These are phyloP conservation scores for Phytophthora tentaculata DNA, from an alignment of 352 stramenopile genomes.

Conservation along the genomic window DNA sequence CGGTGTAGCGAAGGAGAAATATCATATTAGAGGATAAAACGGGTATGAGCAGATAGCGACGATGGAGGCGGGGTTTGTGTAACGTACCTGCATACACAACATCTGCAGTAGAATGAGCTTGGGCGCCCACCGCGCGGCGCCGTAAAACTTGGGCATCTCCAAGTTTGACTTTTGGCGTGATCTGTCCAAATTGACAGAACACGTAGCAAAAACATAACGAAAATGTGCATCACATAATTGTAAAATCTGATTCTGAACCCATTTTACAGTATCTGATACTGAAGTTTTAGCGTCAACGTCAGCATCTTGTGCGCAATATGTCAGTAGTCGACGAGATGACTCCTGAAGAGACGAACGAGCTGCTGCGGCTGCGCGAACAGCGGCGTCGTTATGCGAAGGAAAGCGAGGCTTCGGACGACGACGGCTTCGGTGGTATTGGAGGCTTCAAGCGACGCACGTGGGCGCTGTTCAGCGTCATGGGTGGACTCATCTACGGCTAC, in stretches of 20 bases:
- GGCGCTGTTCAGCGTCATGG: slow-evolving; percentile 83
- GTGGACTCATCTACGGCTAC: slow-evolving; percentile 89
- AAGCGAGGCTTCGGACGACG: not conserved
- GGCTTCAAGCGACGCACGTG: slow-evolving; percentile 61
- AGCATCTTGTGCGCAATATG: slow-evolving; percentile 14
- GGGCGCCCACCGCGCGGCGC: slow-evolving; percentile 75
- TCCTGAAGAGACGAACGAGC: slow-evolving; percentile 64
- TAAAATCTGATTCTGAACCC: not conserved
- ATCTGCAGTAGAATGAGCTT: slow-evolving; percentile 92
- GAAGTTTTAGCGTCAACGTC: slow-evolving; percentile 18
- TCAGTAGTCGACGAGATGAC: slow-evolving; percentile 32
- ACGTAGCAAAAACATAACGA: not conserved
- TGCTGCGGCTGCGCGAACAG: slow-evolving; percentile 59
- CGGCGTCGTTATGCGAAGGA: slow-evolving; percentile 18
- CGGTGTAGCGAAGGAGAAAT: not conserved
- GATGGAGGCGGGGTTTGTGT: not conserved
- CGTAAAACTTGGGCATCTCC: slow-evolving; percentile 89
- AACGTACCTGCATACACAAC: slow-evolving; percentile 81
- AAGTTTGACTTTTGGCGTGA: slow-evolving; percentile 10
- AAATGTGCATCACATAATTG: not conserved
- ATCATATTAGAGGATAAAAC: not conserved
- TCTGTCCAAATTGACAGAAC: slow-evolving; percentile 2
- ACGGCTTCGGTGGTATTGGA: slow-evolving; percentile 19
- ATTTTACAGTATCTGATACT: not conserved
- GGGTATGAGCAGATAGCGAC: slow-evolving; percentile 7